Conservation (phyloP, 345 rosid species). For the Acer negundo region DNA sequence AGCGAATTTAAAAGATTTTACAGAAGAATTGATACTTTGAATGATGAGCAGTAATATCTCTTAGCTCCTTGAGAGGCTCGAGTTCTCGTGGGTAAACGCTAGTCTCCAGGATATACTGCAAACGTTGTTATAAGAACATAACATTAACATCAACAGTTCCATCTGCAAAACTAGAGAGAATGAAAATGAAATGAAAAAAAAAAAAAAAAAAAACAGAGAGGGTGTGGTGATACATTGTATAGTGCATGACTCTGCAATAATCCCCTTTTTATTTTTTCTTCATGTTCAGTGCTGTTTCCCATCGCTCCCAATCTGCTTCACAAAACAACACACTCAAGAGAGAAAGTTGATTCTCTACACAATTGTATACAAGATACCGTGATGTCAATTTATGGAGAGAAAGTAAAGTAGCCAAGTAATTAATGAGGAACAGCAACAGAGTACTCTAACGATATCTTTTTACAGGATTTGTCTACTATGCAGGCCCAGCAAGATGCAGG, state of each 20-base stretch:
- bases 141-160: neutral
- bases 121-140: too few relatives aligned
- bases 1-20: too few relatives aligned
- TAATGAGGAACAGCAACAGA: too few relatives aligned
- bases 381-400: too few relatives aligned
- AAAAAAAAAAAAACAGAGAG: neutral
- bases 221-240: neutral
- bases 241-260: neutral
- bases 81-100: constrained; percentile 51
- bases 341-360: too few relatives aligned
- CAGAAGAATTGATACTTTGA: constrained; percentile 26
- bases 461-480: too few relatives aligned
- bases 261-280: neutral
- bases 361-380: too few relatives aligned
- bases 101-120: constrained; percentile 30
- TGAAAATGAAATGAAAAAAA: too few relatives aligned
- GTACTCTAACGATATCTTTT: too few relatives aligned
- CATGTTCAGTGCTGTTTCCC: neutral
- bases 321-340: too few relatives aligned
- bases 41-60: constrained; percentile 38
- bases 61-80: constrained; percentile 36
- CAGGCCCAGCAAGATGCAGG: too few relatives aligned
- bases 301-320: neutral
- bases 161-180: neutral
- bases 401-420: too few relatives aligned